These are phyloP conservation scores for Glomus cerebriforme DNA, from an alignment of 192 early-diverging fungal genomes.

Conservation along the genomic window DNA sequence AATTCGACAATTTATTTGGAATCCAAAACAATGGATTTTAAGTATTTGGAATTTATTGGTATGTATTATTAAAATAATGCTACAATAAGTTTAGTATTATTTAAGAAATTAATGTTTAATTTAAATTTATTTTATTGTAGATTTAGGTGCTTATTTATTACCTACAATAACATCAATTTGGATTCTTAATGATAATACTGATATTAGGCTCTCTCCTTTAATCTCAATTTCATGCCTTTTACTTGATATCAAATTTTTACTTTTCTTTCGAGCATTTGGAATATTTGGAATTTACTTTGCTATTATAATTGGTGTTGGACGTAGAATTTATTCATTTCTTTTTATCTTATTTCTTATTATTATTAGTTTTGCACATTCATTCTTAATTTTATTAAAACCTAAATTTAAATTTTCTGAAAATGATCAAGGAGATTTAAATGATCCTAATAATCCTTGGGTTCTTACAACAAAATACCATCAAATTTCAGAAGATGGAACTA, in stretches of 20 bases:
- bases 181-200: not conserved
- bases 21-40: not conserved
- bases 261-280: not conserved
- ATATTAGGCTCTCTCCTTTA: too few relatives aligned
- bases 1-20: not conserved
- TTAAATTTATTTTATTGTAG: too few relatives aligned
- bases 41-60: not conserved
- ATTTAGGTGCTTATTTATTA: not conserved
- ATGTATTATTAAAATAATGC: not conserved
- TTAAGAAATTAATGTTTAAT: not conserved
- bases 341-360: not conserved
- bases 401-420: too few relatives aligned
- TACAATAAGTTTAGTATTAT: not conserved
- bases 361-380: not conserved
- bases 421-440: not conserved
- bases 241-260: not conserved
- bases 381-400: not conserved
- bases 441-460: not conserved
- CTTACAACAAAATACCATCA: not conserved
- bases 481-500: not conserved
- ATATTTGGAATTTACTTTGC: slow-evolving; percentile 10
- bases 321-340: not conserved
- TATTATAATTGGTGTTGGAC: not conserved
- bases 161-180: not conserved
- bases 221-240: not conserved